phyloP scores from a whole-genome alignment of 2,329 filamentous ascomycete genomes.

The Didymella keratinophila region DNA sequence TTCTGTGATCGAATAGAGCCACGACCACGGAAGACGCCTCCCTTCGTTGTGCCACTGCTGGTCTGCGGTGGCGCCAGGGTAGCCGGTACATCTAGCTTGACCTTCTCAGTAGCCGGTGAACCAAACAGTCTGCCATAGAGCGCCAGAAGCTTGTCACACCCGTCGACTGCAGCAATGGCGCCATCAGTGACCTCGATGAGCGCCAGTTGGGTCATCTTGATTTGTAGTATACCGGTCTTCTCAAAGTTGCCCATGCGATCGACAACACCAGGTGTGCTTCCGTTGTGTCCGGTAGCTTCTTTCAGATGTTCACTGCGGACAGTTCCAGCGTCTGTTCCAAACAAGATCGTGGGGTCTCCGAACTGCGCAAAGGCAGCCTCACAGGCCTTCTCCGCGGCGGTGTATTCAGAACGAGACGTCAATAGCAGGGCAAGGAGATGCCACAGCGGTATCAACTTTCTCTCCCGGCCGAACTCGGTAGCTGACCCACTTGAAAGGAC shows the following conservation, averaged over 20 bases:
- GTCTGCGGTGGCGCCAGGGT: conserved; percentile 65
- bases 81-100: conserved; percentile 52
- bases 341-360: conserved; percentile 72
- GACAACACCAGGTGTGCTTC: conserved; percentile 62
- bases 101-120: conserved; percentile 54
- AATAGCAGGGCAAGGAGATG: conserved; percentile 87
- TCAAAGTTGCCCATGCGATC: conserved; percentile 85
- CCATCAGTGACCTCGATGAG: conserved; percentile 85
- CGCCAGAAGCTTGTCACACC: conserved; percentile 81
- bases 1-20: conserved; percentile 26
- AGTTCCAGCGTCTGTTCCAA: conserved; percentile 60
- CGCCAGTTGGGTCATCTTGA: conserved; percentile 93
- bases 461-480: conserved; percentile 60
- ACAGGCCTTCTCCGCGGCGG: conserved; percentile 80
- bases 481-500: conserved; percentile 37
- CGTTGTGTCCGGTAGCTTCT: conserved; percentile 29
- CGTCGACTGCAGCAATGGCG: conserved; percentile 84
- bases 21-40: conserved; percentile 75
- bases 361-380: conserved; percentile 94
- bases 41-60: conserved; percentile 72
- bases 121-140: conserved; percentile 85
- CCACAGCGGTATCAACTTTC: conserved; percentile 80
- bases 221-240: conserved; percentile 86
- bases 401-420: conserved; percentile 85
- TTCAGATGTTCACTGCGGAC: conserved; percentile 75